Evolutionary conservation across 306 rosid genomes (phyloP).

Genomic region (Sesbania bispinosa): DNA sequence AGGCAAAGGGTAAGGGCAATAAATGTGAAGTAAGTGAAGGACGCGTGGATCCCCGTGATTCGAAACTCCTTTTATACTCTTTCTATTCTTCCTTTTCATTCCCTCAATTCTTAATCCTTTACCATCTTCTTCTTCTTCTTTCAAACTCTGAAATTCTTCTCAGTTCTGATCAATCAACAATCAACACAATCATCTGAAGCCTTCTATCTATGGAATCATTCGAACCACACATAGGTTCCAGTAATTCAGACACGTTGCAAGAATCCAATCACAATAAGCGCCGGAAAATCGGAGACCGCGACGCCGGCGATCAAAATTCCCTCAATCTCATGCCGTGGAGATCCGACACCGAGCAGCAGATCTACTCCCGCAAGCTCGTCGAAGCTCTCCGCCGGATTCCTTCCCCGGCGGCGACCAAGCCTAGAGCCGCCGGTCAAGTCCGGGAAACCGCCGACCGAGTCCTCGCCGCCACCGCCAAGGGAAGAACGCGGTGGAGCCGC

Average conservation of each 20-base stretch:
- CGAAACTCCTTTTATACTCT: slow-evolving; percentile 38
- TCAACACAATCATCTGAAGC: background rate
- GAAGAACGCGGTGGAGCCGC: slow-evolving; percentile 88
- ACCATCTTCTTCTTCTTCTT: background rate
- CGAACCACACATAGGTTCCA: slow-evolving; percentile 26
- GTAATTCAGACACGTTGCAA: background rate
- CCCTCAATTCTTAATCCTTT: background rate
- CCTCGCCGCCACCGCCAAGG: slow-evolving; percentile 67
- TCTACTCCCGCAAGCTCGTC: slow-evolving; percentile 65
- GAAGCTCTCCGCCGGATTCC: slow-evolving; percentile 51
- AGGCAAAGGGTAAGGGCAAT: background rate
- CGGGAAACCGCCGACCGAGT: slow-evolving; percentile 69
- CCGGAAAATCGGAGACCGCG: slow-evolving; percentile 34
- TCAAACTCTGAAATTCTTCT: background rate
- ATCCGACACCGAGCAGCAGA: slow-evolving; percentile 63
- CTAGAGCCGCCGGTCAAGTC: slow-evolving; percentile 25
- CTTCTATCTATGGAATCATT: slow-evolving; percentile 36
- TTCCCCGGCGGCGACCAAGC: background rate
- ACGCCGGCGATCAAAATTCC: background rate
- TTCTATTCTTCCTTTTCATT: background rate
- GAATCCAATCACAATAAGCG: slow-evolving; percentile 54
- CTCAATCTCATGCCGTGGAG: slow-evolving; percentile 47
- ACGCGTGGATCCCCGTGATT: slow-evolving; percentile 62
- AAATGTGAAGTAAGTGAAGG: slow-evolving; percentile 40
- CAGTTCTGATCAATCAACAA: background rate